phyloP scores from a whole-genome alignment of 306 rosid genomes.

The Vigna reflexopilosa region DNA sequence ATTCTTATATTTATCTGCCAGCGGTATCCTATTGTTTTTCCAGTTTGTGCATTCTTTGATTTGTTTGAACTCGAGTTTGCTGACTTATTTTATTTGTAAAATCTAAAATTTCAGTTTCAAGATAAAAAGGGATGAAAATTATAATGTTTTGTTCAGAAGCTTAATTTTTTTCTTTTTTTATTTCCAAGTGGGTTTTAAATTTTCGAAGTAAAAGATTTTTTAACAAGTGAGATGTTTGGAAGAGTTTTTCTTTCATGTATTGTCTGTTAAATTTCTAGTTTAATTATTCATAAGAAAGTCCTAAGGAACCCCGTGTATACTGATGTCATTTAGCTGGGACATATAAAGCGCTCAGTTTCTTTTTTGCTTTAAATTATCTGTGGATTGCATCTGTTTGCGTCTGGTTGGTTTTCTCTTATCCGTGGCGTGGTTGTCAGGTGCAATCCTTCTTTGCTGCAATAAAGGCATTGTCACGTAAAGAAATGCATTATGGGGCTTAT shows the following conservation, averaged over 20 bases:
- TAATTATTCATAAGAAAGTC: neutral
- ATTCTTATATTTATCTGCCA: neutral
- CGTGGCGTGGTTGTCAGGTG: slow-evolving; percentile 59
- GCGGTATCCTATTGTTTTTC: neutral
- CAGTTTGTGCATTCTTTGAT: neutral
- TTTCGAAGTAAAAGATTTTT: neutral
- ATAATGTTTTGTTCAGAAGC: neutral
- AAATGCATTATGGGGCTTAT: slow-evolving; percentile 98
- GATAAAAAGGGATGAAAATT: neutral
- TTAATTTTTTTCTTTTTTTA: neutral
- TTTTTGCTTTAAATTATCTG: neutral
- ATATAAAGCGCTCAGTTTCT: neutral
- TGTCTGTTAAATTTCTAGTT: slow-evolving; percentile 14
- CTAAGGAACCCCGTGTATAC: neutral
- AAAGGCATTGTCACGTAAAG: slow-evolving; percentile 92
- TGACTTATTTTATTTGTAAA: neutral
- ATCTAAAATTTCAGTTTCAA: neutral
- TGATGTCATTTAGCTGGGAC: neutral
- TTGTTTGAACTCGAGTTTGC: neutral
- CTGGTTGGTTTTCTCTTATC: slow-evolving; percentile 35
- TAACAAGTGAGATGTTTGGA: slow-evolving; percentile 1
- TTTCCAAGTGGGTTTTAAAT: neutral
- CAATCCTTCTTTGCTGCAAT: slow-evolving; percentile 89
- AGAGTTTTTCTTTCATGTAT: neutral
- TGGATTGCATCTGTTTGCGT: slow-evolving; percentile 1